Base-by-base conservation (phyloP, 768 basidiomycete genomes). In the Amanita molliuscula region DNA sequence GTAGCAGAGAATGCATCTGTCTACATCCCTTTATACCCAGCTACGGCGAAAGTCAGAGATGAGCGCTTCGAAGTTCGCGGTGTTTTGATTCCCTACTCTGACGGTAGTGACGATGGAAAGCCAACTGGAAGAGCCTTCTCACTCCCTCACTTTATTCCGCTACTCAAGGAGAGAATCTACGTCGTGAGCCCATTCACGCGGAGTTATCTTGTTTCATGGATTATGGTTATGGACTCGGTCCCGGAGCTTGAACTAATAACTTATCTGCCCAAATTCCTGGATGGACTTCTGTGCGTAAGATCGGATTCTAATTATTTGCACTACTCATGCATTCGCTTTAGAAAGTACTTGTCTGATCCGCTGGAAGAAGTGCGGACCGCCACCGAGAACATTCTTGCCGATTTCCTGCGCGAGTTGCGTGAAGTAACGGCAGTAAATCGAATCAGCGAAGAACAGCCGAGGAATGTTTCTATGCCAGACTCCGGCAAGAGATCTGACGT, bases 181-280 rank as follows among this genome's bases (percentile, higher is more conserved):
- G 96, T 98, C 55, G 72, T 98, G 62, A 94, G 85, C 62, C 95
- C 96, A 0, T 93, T 95, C 63, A 95, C 96, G 0, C 73, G 96
- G 53, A 95, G 84, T 62, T 98, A 93, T 64, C 77, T 99, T n/a
- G 90, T 96, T 29, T 86, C 88, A 1, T 99, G 96, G 96, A 89
- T 98, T 52, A 89, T 79, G 37, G 88, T 96, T 3, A 76, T 99
- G 40, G 93, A 97, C 61, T 94, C 92, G 16, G 89, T 98, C 3
- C 96, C 96, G 9, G 96, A 99, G 60, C 72, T 99, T 48, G 95
- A 98, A 62, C 76, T 99, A 40, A 86, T 98, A 41, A 84, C 89
- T 23, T 96, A 89, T 67, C 77, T 99, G 29, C 96, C 96, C 1
- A 86, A 96, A 59, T 94, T 98, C 62, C 67, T 99, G 44, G 93